Base-by-base conservation (phyloP, 129 eudicot species). In the Saposhnikovia divaricata region DNA sequence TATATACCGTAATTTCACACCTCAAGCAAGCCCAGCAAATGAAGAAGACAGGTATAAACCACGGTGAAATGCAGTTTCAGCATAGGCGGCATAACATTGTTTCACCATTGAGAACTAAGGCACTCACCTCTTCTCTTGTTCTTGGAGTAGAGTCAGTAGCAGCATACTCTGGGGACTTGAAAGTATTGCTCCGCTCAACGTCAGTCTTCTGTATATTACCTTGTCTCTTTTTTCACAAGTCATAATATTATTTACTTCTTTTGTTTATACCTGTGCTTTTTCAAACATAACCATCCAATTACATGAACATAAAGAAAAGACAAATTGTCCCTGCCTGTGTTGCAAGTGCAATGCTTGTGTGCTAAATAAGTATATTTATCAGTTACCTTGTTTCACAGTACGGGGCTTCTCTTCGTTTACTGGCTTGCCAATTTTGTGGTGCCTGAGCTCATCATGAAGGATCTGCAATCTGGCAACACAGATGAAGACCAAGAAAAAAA, bases 351-450 rank as follows among this genome's bases (percentile, higher is more conserved):
- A 74, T 9, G 34, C 14, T 74, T 10, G 14, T 44, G 51, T 74
- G 9, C n/a, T 43, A 44, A 38, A 34, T 19, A 74, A 5, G 53
- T 5, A 74, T 44, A 44, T 44, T 43, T 27, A 74, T 2, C 27
- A 53, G 70, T 73, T 14, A 47, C 19, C 45, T 38, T 28, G 50
- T 47, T 83, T 82, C 66, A 74, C 94, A 89, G 97, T 42, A 85
- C 84, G 39, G 88, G 74, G 6, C 77, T 90, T 82, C 46, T 90
- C 50, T 82, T 88, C 44, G 85, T 85, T 42, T 92, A 92, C 90
- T 89, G 87, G 89, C 75, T 92, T 45, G 87, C 92, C 81, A 92
- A 92, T 85, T 92, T 92, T 16, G 92, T 86, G 7, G 90, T 92
- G 81, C 97, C 97, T 21, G 86, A 59, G 72, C n/a, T 89, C 57